Evolutionary conservation across 805 yeast genomes (phyloP).

Genomic region (Candida bentonensis): DNA sequence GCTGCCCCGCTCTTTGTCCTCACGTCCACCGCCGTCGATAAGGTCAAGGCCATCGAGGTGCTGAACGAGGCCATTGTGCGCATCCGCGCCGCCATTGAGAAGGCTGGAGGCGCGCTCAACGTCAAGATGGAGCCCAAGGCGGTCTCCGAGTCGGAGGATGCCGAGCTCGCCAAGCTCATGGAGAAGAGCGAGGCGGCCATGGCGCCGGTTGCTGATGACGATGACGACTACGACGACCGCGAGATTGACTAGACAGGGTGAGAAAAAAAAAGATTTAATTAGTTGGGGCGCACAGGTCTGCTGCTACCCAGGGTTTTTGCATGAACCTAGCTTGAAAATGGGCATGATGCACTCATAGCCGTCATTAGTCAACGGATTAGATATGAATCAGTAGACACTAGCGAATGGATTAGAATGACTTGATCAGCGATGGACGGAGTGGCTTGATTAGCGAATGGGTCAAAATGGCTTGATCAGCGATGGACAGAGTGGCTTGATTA

Average conservation of each 20-base stretch:
- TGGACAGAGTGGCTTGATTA: no score
- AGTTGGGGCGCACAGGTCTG: no score
- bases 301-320: no score
- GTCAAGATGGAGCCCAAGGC: conserved; percentile 98
- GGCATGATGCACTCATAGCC: no score
- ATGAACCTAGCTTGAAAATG: no score
- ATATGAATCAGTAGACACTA: no score
- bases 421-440: no score
- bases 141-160: conserved; percentile 96
- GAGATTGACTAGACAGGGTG: conserved; percentile 7
- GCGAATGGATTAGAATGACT: no score
- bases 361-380: no score
- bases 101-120: conserved; percentile 73
- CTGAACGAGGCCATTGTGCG: conserved; percentile 68
- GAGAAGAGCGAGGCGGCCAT: conserved; percentile 87
- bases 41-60: conserved; percentile 70
- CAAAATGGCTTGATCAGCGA: no score
- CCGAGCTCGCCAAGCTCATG: conserved; percentile 89
- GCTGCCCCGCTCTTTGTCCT: conserved; percentile 96
- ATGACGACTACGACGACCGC: conserved; percentile 35
- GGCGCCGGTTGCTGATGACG: conserved; percentile 72
- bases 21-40: conserved; percentile 86
- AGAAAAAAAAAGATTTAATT: no score
- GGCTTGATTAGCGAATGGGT: no score
- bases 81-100: conserved; percentile 54